Base-by-base conservation (phyloP, 176 grass and related monocot species). In the Secale cereale region DNA sequence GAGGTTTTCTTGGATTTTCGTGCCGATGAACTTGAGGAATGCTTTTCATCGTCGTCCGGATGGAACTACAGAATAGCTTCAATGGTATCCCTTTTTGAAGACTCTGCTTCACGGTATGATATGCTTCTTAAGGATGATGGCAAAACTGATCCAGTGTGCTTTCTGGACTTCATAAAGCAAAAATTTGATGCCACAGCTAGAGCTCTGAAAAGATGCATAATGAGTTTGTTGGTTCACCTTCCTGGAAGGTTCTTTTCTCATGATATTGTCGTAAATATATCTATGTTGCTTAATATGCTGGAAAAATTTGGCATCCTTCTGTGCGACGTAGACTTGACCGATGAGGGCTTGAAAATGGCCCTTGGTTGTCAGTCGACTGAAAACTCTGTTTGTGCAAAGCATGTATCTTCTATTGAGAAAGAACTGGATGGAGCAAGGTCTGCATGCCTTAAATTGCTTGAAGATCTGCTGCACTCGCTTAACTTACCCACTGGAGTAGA, bases 1-100 rank as follows among this genome's bases (percentile, higher is more conserved):
- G 92, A 97, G 59, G 83, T 97, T 76, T 97, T 94, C 83, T 84
- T 97, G 22, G 94, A 97, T 45, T 82, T 76, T 77, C 92, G 92
- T 37, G 36, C 80, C 11, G 84, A 88, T 61, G 75, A 45, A 74
- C 94, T 97, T 73, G 22, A 45, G 62, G 83, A 88, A 62, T 97
- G 90, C 35, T 94, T 97, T 89, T 77, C 83, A 52, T 77, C 81
- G 20, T 46, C 76, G 12, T 82, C 85, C 23, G 90, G 83, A 72
- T 91, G 92, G 87, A 92, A 67, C n/a, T 23, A 72, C 25, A 71
- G 5, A 71, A 81, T 94, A 57, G 35, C 69, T 82, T 92, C 87
- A 72, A 78, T 93, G 87, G 52, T 85, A 70, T 54, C 74, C 29
- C 82, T 97, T 9, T 79, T 97, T 66, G 85, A 97, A 48, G 87